Evolutionary conservation across 2,329 filamentous ascomycete species (phyloP).

Genomic region (Shiraia bambusicola): DNA sequence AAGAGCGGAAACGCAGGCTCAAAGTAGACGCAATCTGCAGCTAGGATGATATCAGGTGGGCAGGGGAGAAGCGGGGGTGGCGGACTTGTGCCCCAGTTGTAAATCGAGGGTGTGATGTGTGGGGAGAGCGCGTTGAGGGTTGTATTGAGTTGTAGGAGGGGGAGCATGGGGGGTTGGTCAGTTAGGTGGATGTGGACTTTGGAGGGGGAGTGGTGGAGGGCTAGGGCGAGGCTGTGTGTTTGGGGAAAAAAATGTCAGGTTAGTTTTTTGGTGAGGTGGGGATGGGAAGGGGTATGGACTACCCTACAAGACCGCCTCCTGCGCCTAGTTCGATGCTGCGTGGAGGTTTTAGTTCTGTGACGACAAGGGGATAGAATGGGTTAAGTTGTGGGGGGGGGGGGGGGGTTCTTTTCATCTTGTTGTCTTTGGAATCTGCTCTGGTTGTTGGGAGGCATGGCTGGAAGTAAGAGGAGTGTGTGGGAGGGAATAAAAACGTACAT

Average conservation of each 20-base stretch:
- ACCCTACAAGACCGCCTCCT: conserved; percentile 82
- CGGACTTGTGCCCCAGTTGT: conserved; percentile 77
- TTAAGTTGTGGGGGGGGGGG: no score
- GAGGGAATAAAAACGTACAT: conserved; percentile 64
- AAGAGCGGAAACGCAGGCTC: conserved; percentile 92
- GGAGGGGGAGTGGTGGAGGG: conserved; percentile 56
- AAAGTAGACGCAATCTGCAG: conserved; percentile 96
- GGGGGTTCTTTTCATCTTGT: no score
- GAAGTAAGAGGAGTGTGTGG: no score
- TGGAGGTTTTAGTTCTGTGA: conserved; percentile 14
- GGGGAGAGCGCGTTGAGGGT: conserved; percentile 70
- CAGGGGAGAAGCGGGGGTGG: conserved; percentile 46
- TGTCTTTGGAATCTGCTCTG: no score
- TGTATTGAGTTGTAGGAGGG: conserved; percentile 85
- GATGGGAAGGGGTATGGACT: conserved; percentile 13
- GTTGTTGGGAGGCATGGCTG: no score
- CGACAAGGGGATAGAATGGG: no score
- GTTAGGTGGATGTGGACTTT: conserved; percentile 70
- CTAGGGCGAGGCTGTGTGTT: conserved; percentile 56
- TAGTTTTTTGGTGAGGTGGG: not conserved
- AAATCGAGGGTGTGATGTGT: conserved; percentile 65
- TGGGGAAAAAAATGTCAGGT: conserved; percentile 2
- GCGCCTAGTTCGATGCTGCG: conserved; percentile 84
- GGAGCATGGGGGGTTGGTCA: conserved; percentile 82
- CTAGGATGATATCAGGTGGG: conserved; percentile 81